Conservation (phyloP, 2,329 filamentous ascomycete genomes). For the Raffaelea deltoideospora region DNA sequence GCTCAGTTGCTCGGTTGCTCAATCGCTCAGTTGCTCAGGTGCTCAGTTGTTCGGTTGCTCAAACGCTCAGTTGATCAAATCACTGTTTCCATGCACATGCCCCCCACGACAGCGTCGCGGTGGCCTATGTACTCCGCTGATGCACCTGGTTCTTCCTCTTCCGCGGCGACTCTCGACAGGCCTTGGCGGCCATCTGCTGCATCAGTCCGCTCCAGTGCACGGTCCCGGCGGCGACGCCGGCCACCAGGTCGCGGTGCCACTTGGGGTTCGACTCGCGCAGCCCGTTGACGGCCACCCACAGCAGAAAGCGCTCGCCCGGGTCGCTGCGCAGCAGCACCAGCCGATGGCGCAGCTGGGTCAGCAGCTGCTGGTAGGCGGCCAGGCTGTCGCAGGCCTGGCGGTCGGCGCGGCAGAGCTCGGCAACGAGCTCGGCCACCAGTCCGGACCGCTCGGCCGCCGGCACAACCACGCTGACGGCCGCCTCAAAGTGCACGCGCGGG, state of each 20-base stretch:
- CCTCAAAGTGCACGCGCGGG: slow-evolving; percentile 5
- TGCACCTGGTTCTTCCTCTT: too few species aligned
- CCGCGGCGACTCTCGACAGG: slow-evolving; percentile 1
- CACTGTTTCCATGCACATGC: too few species aligned
- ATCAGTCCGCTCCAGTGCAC: slow-evolving; percentile 7
- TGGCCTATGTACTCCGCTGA: too few species aligned
- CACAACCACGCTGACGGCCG: slow-evolving; percentile 4
- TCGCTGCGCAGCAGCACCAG: slow-evolving; percentile 4
- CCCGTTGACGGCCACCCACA: slow-evolving; percentile 6
- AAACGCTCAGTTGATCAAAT: too few species aligned
- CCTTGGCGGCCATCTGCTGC: slow-evolving; percentile 4
- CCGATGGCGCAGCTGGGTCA: slow-evolving; percentile 4
- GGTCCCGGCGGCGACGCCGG: neutral
- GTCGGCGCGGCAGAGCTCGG: slow-evolving; percentile 3
- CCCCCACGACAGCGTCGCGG: too few species aligned
- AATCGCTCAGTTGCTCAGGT: too few species aligned
- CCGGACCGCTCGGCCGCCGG: slow-evolving; percentile 3
- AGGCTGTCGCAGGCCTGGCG: slow-evolving; percentile 6
- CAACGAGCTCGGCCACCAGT: slow-evolving; percentile 4
- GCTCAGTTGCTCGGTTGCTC: too few species aligned
- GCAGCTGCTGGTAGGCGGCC: slow-evolving; percentile 7
- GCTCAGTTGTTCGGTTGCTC: too few species aligned
- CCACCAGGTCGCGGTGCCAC: slow-evolving; percentile 3
- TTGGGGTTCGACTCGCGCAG: slow-evolving; percentile 3
- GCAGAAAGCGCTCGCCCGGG: slow-evolving; percentile 7